A percentile compares a stretch with the other conserved stretches of the same genome.
phyloP scores from a whole-genome alignment of 352 stramenopile species.

The Globisporangium cederbergense region DNA sequence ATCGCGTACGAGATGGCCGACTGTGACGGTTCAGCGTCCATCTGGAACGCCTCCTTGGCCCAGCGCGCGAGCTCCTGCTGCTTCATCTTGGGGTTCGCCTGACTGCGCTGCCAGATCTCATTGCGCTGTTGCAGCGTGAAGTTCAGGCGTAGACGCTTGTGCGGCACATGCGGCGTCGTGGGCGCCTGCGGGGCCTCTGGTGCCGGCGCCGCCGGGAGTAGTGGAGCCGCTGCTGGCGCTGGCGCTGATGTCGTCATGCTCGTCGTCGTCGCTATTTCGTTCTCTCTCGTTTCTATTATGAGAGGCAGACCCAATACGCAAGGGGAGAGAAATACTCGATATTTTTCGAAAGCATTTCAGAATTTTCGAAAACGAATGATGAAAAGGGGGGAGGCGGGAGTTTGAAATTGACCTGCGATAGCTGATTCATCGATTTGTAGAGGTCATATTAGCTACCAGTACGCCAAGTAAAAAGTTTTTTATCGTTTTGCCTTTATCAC shows the following conservation, averaged over 20 bases:
- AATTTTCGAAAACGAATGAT: too few species aligned
- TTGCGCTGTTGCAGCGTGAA: conserved; percentile 20
- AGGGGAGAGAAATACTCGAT: not conserved
- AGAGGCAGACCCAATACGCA: conserved; percentile 6
- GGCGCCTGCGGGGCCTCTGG: not conserved
- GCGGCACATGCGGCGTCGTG: not conserved
- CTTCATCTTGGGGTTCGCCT: conserved; percentile 22
- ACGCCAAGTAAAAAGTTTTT: not conserved
- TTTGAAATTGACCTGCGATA: not conserved
- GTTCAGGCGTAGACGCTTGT: conserved; percentile 19
- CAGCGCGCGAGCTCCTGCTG: conserved; percentile 21
- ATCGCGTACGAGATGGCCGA: conserved; percentile 23
- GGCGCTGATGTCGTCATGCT: not conserved
- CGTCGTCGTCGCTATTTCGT: not conserved
- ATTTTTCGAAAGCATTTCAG: not conserved
- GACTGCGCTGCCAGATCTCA: conserved; percentile 16
- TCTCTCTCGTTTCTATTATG: conserved; percentile 4
- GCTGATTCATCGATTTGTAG: not conserved
- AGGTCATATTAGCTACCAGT: not conserved
- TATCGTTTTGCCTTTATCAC: not conserved
- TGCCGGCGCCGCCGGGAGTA: not conserved
- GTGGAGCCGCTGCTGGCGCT: not conserved
- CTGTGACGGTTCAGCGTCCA: conserved; percentile 20
- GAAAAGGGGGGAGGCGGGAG: not conserved
- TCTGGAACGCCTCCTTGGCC: conserved; percentile 17